Base-by-base conservation (phyloP, 768 basidiomycete genomes). In the Crepidotus variabilis region DNA sequence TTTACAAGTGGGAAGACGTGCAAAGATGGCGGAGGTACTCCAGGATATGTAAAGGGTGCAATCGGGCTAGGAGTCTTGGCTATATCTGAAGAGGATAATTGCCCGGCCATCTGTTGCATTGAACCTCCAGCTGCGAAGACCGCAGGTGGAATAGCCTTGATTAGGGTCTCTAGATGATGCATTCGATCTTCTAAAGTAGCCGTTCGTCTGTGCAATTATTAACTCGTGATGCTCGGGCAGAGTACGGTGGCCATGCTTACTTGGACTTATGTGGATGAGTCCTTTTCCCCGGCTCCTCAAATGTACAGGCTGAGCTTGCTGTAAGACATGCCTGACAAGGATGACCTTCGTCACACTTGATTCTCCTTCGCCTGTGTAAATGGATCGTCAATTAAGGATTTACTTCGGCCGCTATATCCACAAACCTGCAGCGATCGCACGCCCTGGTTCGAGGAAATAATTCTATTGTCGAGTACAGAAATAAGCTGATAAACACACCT, bases 371-470 rank as follows among this genome's bases (percentile, higher is more conserved):
- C 18, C 90, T 92, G 61, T 6, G 60, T 48, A 47, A n/a, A 33
- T 50, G 32, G 45, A 52, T 59, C 33, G 60, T 55, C 43, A 36
- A 47, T 50, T 35, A 47, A 33, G 46, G 16, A 48, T 61, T 46
- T 61, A 58, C 57, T 58, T 39, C 28, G 33, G 23, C 50, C 50
- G 36, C 57, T 47, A 39, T 47, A 57, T 32, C 33, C 61, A 63
- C 88, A 79, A 75, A 92, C 90, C 91, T 84, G 77, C 91, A 93
- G 58, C 91, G 88, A 80, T 93, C 91, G 77, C 91, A 93, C 57
- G 91, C 90, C 69, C 91, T 92, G 60, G 33, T 56, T 59, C 24
- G 60, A 55, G 55, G 53, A 45, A 22, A 33, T 49, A 22, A 52
- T 21, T 24, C 43, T 28, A 35, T 14, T 14, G 21, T 22, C 35